Percentiles rank a stretch among this genome's conserved stretches.
Evolutionary conservation across 2,329 filamentous ascomycete genomes (phyloP).

Genomic region (Botrytis squamosa): DNA sequence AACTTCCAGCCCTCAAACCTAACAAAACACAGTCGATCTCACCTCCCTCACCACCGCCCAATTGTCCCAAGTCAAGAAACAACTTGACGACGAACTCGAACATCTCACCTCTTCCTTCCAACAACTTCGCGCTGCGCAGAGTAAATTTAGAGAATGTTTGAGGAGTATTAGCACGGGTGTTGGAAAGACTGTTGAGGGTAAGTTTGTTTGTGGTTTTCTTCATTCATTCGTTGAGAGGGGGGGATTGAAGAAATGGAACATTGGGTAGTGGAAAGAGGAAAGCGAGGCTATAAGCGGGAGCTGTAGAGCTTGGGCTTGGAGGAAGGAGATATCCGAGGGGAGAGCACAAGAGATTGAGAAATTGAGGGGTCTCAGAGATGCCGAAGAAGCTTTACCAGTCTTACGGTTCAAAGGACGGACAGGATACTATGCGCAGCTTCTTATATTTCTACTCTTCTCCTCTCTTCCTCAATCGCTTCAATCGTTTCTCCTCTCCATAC

Average conservation of each 20-base stretch:
- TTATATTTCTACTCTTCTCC: too few species aligned
- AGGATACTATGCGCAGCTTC: not conserved
- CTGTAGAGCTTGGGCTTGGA: not conserved
- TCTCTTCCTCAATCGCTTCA: too few species aligned
- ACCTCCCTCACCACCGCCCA: slow-evolving; percentile 78
- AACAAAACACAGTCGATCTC: slow-evolving; percentile 55
- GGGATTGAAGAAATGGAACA: not conserved
- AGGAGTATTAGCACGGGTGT: slow-evolving; percentile 67
- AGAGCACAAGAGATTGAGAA: not conserved
- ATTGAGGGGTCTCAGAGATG: not conserved
- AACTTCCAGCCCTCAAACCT: not conserved
- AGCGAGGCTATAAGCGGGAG: not conserved
- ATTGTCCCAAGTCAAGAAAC: slow-evolving; percentile 88
- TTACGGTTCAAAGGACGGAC: not conserved
- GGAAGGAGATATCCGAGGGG: not conserved
- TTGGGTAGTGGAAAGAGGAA: not conserved
- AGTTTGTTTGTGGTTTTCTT: not conserved
- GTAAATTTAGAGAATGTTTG: slow-evolving; percentile 89
- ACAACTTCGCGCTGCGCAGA: slow-evolving; percentile 84
- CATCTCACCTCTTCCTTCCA: slow-evolving; percentile 88
- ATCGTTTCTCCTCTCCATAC: too few species aligned
- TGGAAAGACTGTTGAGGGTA: slow-evolving; percentile 42
- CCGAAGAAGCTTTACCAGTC: not conserved
- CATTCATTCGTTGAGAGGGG: not conserved
- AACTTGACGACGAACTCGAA: slow-evolving; percentile 93